These are phyloP conservation scores for Penicillium maclennaniae DNA, from an alignment of 495 filamentous ascomycete genomes.

Conservation along the genomic window DNA sequence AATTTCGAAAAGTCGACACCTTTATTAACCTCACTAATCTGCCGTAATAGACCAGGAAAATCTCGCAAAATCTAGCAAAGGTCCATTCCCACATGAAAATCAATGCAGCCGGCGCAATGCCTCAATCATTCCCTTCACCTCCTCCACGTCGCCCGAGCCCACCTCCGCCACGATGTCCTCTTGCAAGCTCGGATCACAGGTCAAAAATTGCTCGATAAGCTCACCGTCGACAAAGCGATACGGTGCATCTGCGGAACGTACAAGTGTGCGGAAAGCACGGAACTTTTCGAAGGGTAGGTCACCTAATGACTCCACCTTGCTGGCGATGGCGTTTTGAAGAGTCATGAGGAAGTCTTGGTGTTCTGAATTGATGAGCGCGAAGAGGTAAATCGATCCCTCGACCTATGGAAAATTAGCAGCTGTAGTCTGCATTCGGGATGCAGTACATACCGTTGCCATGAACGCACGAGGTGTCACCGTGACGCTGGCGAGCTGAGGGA, in stretches of 20 bases:
- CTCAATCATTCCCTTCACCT: constrained; percentile 68
- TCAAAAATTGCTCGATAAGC: constrained; percentile 79
- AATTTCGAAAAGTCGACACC: background rate
- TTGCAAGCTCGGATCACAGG: constrained; percentile 59
- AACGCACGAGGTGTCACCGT: constrained; percentile 80
- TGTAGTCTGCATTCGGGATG: background rate
- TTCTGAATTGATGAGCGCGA: constrained; percentile 65
- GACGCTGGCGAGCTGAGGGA: constrained; percentile 57
- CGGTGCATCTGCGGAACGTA: constrained; percentile 69
- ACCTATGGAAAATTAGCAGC: constrained; percentile 46
- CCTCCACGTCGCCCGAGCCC: constrained; percentile 57
- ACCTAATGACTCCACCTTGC: constrained; percentile 63
- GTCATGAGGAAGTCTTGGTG: constrained; percentile 77
- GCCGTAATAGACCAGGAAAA: background rate
- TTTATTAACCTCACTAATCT: background rate
- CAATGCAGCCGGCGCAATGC: constrained; percentile 69
- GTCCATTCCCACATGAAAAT: background rate
- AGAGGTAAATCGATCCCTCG: constrained; percentile 89
- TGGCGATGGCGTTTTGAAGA: constrained; percentile 68
- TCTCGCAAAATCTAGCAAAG: background rate
- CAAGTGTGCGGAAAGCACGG: constrained; percentile 69
- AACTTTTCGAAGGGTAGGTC: constrained; percentile 70
- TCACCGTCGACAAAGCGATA: constrained; percentile 91
- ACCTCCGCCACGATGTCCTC: constrained; percentile 59
- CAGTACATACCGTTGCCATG: constrained; percentile 73